Conservation (phyloP, 225 moss, liverwort and hornwort species). For the Pseudoscleropodium purum region DNA sequence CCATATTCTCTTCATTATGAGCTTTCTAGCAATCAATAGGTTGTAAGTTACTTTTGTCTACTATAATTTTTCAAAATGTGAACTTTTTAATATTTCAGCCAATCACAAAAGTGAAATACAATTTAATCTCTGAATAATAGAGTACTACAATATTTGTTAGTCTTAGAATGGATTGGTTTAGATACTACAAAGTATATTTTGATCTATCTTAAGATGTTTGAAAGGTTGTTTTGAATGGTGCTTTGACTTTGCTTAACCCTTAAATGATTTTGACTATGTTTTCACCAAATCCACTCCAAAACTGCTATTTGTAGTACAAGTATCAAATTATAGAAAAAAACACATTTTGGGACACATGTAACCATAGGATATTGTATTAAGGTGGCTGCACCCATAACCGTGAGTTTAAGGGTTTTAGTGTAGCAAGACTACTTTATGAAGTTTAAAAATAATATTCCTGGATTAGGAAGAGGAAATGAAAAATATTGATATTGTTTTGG, state of each 20-base stretch:
- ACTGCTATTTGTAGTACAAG: too few relatives aligned
- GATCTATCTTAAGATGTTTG: not conserved
- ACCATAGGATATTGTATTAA: too few relatives aligned
- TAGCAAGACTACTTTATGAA: too few relatives aligned
- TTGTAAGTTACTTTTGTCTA: not conserved
- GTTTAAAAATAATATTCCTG: too few relatives aligned
- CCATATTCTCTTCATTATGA: not conserved
- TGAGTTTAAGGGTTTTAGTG: too few relatives aligned
- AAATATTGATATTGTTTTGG: too few relatives aligned
- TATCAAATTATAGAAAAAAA: too few relatives aligned
- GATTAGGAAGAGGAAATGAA: too few relatives aligned
- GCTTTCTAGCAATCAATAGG: not conserved
- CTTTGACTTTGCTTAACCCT: not conserved
- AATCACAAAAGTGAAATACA: not conserved
- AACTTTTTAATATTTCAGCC: not conserved
- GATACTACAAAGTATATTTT: not conserved
- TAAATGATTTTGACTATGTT: too few relatives aligned
- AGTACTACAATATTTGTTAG: not conserved
- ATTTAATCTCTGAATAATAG: not conserved
- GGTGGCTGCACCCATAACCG: too few relatives aligned
- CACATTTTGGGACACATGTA: too few relatives aligned
- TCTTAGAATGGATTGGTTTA: not conserved
- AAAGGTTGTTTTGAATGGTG: not conserved
- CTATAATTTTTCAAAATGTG: not conserved
- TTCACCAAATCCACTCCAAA: too few relatives aligned